Evolutionary conservation across 805 yeast genomes (phyloP).

Genomic region (Hyphopichia homilentoma): DNA sequence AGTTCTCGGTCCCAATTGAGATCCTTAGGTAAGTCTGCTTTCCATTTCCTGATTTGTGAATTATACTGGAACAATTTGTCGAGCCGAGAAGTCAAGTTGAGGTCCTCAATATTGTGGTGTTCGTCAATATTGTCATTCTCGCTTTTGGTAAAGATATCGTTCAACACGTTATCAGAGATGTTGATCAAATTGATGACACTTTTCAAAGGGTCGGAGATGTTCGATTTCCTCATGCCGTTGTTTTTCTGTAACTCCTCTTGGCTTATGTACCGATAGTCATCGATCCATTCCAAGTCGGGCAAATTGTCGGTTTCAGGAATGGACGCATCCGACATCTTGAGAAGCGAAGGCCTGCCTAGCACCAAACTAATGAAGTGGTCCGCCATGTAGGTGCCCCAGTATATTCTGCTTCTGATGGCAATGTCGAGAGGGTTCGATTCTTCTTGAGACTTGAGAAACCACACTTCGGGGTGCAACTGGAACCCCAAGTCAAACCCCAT

Average conservation of each 20-base stretch:
- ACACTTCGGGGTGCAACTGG: constrained; percentile 56
- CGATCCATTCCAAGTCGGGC: constrained; percentile 62
- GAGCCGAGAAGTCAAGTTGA: constrained; percentile 37
- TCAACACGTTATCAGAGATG: constrained; percentile 43
- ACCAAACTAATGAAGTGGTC: constrained; percentile 60
- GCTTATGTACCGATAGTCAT: constrained; percentile 46
- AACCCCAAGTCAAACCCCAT: constrained; percentile 66
- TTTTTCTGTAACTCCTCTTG: constrained; percentile 12
- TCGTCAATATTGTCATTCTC: constrained; percentile 23
- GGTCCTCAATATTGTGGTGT: constrained; percentile 27
- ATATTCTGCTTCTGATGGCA: constrained; percentile 56
- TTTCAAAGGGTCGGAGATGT: constrained; percentile 42
- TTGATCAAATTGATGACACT: constrained; percentile 40
- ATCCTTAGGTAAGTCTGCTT: constrained; percentile 43
- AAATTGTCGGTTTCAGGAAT: constrained; percentile 56
- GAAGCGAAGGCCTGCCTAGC: constrained; percentile 54
- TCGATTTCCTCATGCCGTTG: constrained; percentile 14
- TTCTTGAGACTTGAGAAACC: constrained; percentile 44
- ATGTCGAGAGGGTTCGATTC: constrained; percentile 47
- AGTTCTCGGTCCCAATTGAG: constrained; percentile 45
- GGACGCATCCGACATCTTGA: constrained; percentile 55
- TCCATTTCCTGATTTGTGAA: constrained; percentile 50
- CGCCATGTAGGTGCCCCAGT: constrained; percentile 65
- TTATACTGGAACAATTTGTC: constrained; percentile 44
- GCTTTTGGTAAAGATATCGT: constrained; percentile 41